phyloP scores from a whole-genome alignment of 352 stramenopile genomes.

The Blastocystis sp. region DNA sequence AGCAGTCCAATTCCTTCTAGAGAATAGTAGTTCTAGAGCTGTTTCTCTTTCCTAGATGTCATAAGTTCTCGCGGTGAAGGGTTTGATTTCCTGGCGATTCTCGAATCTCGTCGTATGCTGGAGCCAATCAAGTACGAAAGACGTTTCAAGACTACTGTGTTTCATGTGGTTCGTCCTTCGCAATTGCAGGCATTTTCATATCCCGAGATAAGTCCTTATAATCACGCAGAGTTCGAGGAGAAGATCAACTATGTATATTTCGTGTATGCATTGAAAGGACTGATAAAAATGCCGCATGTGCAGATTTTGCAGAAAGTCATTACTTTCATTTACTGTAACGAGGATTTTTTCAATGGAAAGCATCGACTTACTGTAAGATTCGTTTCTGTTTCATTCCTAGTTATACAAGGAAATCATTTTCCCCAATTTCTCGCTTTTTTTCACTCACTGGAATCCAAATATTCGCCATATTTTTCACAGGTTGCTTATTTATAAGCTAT shows the following conservation, averaged over 20 bases:
- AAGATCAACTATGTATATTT: conserved; percentile 43
- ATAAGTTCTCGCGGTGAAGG: conserved; percentile 37
- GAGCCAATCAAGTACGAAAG: conserved; percentile 35
- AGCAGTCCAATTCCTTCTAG: conserved; percentile 3
- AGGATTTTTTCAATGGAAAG: conserved; percentile 54
- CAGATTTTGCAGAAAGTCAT: conserved; percentile 51
- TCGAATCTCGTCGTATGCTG: conserved; percentile 2
- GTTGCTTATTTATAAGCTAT: conserved; percentile 26
- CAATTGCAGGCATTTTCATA: conserved; percentile 1
- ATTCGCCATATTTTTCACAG: conserved; percentile 57
- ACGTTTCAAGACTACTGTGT: not conserved
- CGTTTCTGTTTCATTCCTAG: not conserved
- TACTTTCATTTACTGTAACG: conserved; percentile 34
- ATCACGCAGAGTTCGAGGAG: conserved; percentile 23
- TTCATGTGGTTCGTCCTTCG: not conserved
- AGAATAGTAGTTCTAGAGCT: not conserved
- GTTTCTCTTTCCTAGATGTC: not conserved
- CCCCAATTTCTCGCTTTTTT: conserved; percentile 3
- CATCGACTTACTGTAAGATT: not conserved
- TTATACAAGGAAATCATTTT: conserved; percentile 38
- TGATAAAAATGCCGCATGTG: conserved; percentile 40
- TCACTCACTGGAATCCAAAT: conserved; percentile 35
- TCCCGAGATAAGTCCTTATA: conserved; percentile 26
- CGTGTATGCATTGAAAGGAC: not conserved
- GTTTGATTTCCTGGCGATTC: not conserved